Conservation (phyloP, 73 alveolate species). For the Paramecium tetraurelia region DNA sequence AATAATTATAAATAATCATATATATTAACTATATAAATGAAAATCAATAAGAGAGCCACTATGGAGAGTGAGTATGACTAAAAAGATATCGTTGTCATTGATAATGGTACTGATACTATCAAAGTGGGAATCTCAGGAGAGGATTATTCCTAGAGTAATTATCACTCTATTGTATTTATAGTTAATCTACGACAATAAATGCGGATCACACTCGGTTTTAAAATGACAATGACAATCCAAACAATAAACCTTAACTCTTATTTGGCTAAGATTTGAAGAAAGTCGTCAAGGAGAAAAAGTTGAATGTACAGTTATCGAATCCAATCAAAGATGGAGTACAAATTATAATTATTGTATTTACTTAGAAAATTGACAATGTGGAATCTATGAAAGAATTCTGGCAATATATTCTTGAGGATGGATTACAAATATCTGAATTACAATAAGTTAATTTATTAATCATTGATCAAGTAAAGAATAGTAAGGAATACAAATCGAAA, state of each 20-base stretch:
- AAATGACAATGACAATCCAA: constrained; percentile 42
- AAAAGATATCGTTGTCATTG: constrained; percentile 56
- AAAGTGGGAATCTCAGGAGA: constrained; percentile 63
- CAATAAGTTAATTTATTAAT: constrained; percentile 27
- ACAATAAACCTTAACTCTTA: constrained; percentile 46
- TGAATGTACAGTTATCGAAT: neutral
- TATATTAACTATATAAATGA: neutral
- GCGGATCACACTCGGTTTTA: constrained; percentile 43
- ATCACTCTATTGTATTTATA: neutral
- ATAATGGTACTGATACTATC: constrained; percentile 62
- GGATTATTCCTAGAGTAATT: constrained; percentile 53
- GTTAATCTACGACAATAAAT: constrained; percentile 33
- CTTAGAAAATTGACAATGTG: constrained; percentile 50
- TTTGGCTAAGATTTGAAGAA: constrained; percentile 34
- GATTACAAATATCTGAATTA: constrained; percentile 53
- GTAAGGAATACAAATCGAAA: constrained; percentile 43
- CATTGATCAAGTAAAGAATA: constrained; percentile 40
- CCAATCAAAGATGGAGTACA: constrained; percentile 33
- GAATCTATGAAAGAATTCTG: constrained; percentile 58
- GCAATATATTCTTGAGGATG: constrained; percentile 41
- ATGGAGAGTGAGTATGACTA: constrained; percentile 62
- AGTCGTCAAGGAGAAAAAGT: neutral
- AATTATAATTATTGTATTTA: neutral
- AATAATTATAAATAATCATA: neutral
- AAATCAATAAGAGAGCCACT: constrained; percentile 46